phyloP scores from a whole-genome alignment of 805 yeast genomes.

The Kuraishia ogatae region DNA sequence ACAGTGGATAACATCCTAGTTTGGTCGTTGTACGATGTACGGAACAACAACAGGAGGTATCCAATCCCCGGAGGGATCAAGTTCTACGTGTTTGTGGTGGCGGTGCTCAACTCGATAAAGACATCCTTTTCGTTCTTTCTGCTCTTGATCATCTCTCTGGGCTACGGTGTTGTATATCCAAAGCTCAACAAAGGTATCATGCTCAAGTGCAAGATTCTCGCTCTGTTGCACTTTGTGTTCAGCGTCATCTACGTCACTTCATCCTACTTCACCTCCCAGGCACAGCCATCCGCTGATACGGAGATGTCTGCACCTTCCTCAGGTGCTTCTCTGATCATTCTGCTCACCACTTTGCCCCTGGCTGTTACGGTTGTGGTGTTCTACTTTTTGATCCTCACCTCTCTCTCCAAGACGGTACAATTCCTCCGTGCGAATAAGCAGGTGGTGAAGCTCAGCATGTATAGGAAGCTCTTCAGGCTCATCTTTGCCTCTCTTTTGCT shows the following conservation, averaged over 20 bases:
- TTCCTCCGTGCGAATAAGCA: constrained; percentile 80
- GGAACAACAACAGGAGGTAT: constrained; percentile 41
- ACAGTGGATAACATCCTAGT: constrained; percentile 78
- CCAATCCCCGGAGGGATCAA: constrained; percentile 39
- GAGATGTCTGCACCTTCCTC: constrained; percentile 10
- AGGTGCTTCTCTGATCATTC: constrained; percentile 31
- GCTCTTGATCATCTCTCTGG: constrained; percentile 76
- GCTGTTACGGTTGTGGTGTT: constrained; percentile 60
- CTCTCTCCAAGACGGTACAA: constrained; percentile 68
- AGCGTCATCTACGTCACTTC: constrained; percentile 44
- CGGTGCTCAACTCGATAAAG: constrained; percentile 72
- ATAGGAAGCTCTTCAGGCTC: constrained; percentile 66
- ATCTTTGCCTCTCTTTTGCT: constrained; percentile 65
- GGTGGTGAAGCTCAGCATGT: constrained; percentile 82
- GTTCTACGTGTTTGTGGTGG: constrained; percentile 67
- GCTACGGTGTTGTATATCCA: constrained; percentile 91
- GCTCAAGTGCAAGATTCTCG: constrained; percentile 59
- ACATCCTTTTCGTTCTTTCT: constrained; percentile 84
- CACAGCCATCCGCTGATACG: constrained; percentile 22
- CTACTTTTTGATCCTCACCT: constrained; percentile 65
- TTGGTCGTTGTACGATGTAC: constrained; percentile 87
- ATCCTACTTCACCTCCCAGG: constrained; percentile 26
- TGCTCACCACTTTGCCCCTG: constrained; percentile 64
- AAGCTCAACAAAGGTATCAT: constrained; percentile 67
- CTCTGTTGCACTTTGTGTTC: constrained; percentile 46